A percentile compares a stretch with the other conserved stretches of the same genome.
phyloP scores from a whole-genome alignment of 306 rosid species.

The Gillenia trifoliata region DNA sequence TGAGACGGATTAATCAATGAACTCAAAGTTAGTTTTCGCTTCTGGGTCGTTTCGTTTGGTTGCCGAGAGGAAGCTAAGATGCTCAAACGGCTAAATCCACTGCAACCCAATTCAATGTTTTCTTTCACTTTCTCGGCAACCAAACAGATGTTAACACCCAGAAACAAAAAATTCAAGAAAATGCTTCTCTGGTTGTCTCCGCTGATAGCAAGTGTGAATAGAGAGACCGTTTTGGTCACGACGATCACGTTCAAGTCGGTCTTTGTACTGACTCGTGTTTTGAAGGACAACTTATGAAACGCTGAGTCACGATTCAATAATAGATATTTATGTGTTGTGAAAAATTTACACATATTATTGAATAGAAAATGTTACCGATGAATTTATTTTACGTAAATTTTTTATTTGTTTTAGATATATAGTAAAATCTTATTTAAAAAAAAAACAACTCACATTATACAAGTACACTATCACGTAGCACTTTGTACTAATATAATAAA shows the following conservation, averaged over 20 bases:
- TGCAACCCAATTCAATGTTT: neutral
- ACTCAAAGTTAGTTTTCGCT: neutral
- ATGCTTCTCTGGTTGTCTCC: neutral
- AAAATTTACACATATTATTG: no score
- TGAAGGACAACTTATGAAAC: no score
- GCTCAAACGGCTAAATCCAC: neutral
- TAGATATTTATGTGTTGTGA: no score
- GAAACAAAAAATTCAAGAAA: neutral
- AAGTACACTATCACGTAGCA: no score
- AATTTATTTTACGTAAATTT: no score
- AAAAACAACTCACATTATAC: no score
- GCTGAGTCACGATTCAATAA: no score
- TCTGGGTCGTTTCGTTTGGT: neutral
- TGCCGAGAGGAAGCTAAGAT: neutral
- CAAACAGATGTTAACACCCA: neutral
- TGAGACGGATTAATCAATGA: neutral
- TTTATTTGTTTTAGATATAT: no score
- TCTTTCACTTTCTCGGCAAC: slow-evolving; percentile 8
- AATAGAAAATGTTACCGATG: no score
- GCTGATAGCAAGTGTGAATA: neutral
- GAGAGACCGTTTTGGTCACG: neutral
- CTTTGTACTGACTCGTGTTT: no score
- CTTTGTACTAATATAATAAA: no score
- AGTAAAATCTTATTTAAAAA: no score
- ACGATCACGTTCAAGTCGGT: neutral